These are phyloP conservation scores for Babesia bovis DNA, from an alignment of 169 alveolate species.

Conservation along the genomic window DNA sequence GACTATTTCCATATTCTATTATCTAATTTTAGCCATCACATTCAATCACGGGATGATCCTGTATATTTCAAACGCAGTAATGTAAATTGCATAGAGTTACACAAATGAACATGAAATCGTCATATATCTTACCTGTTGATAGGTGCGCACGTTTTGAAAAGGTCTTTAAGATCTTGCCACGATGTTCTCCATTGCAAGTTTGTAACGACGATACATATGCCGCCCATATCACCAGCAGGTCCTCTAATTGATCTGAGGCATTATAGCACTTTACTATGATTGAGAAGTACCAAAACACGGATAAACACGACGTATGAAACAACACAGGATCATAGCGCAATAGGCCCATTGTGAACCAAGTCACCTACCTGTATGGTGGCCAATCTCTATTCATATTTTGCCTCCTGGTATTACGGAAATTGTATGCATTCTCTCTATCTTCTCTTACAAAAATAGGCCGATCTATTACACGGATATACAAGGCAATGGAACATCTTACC, in stretches of 20 bases:
- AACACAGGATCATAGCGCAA: too few relatives aligned
- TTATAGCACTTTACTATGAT: background rate
- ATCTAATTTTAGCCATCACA: too few relatives aligned
- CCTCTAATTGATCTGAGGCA: too few relatives aligned
- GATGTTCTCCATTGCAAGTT: conserved; percentile 69
- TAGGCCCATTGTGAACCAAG: too few relatives aligned
- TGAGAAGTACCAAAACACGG: background rate
- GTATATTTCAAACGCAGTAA: too few relatives aligned
- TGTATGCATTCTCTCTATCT: conserved; percentile 75
- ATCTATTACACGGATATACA: conserved; percentile 55
- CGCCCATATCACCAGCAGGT: conserved; percentile 18
- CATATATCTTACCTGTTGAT: conserved; percentile 68
- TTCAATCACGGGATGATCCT: too few relatives aligned
- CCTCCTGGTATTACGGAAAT: conserved; percentile 13
- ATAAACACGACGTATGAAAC: too few relatives aligned
- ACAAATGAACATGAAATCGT: too few relatives aligned
- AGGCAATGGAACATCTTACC: conserved; percentile 6
- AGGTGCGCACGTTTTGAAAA: conserved; percentile 72
- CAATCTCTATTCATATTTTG: conserved; percentile 15
- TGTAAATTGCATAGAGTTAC: too few relatives aligned
- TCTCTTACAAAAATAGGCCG: conserved; percentile 84
- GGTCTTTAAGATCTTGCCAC: conserved; percentile 76
- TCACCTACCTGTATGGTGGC: conserved; percentile 16
- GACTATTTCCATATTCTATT: too few relatives aligned
- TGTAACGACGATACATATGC: conserved; percentile 64